A percentile compares a stretch with the other conserved stretches of the same genome.
phyloP scores from a whole-genome alignment of 352 stramenopile species.

The Blastocystis sp. region DNA sequence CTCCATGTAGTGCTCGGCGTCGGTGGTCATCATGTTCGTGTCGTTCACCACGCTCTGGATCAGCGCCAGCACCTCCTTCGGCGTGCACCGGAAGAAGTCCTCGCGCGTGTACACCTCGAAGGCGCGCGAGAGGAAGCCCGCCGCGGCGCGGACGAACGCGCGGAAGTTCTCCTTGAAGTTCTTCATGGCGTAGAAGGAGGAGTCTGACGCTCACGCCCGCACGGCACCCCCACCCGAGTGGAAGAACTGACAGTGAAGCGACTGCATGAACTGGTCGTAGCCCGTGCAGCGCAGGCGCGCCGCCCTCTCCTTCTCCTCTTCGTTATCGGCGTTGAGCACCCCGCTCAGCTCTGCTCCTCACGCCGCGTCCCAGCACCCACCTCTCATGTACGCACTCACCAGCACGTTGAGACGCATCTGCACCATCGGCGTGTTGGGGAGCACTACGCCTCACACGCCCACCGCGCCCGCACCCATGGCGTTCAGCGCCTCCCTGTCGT shows the following conservation, averaged over 20 bases:
- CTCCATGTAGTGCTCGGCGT: slow-evolving; percentile 9
- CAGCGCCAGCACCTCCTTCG: not conserved
- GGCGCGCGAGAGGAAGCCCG: not conserved
- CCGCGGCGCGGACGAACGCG: not conserved
- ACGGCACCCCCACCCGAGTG: not conserved
- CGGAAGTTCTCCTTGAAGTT: slow-evolving; percentile 11
- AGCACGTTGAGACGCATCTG: not conserved
- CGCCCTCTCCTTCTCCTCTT: not conserved
- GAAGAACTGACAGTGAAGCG: slow-evolving; percentile 66
- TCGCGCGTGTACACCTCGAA: slow-evolving; percentile 4
- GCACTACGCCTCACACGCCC: not conserved
- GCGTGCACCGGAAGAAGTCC: not conserved
- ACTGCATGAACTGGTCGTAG: slow-evolving; percentile 65
- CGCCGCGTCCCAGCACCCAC: not conserved
- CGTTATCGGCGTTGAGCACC: not conserved
- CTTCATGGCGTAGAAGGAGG: slow-evolving; percentile 19
- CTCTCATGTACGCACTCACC: not conserved
- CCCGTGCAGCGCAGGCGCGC: not conserved
- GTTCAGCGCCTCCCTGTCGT: not conserved
- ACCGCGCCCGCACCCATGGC: not conserved
- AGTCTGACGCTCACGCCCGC: not conserved
- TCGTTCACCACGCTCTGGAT: not conserved
- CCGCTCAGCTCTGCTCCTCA: not conserved
- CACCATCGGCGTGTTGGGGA: not conserved
- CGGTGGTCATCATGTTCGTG: slow-evolving; percentile 21